These are phyloP conservation scores for Talaromyces sp. DNA, from an alignment of 2,329 filamentous ascomycete genomes.

Conservation along the genomic window DNA sequence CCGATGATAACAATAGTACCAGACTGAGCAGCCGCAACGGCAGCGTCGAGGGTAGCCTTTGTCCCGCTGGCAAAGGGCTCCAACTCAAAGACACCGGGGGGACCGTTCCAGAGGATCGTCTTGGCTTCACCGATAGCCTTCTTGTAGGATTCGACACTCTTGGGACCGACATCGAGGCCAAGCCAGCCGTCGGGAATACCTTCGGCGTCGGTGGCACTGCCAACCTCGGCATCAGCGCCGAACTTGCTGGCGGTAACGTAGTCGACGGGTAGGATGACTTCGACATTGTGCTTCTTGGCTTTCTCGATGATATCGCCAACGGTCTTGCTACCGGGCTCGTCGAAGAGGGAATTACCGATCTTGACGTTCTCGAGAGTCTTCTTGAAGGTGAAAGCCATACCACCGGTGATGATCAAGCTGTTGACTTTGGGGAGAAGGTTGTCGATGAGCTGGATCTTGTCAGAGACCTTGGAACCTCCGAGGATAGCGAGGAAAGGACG, in stretches of 20 bases:
- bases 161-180: slow-evolving; percentile 90
- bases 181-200: slow-evolving; percentile 98
- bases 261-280: slow-evolving; percentile 91
- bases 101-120: slow-evolving; percentile 99
- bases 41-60: slow-evolving; percentile 86
- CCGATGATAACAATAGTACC: slow-evolving; percentile 98
- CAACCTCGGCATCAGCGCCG: slow-evolving; percentile 74
- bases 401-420: slow-evolving; percentile 93
- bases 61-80: slow-evolving; percentile 91
- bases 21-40: slow-evolving; percentile 72
- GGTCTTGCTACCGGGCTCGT: slow-evolving; percentile 90
- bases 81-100: slow-evolving; percentile 95
- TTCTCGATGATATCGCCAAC: slow-evolving; percentile 86
- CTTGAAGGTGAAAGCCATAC: slow-evolving; percentile 99
- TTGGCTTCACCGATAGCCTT: slow-evolving; percentile 80
- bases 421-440: slow-evolving; percentile 98
- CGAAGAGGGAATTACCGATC: slow-evolving; percentile 89
- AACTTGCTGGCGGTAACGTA: slow-evolving; percentile 98
- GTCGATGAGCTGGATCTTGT: slow-evolving; percentile 99
- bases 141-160: slow-evolving; percentile 87
- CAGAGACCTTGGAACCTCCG: slow-evolving; percentile 95
- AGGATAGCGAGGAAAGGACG: slow-evolving; percentile 98
- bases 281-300: slow-evolving; percentile 93
- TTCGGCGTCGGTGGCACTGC: slow-evolving; percentile 77
- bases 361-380: slow-evolving; percentile 90